Conservation (phyloP, 352 stramenopile genomes). For the Phytopythium litorale region DNA sequence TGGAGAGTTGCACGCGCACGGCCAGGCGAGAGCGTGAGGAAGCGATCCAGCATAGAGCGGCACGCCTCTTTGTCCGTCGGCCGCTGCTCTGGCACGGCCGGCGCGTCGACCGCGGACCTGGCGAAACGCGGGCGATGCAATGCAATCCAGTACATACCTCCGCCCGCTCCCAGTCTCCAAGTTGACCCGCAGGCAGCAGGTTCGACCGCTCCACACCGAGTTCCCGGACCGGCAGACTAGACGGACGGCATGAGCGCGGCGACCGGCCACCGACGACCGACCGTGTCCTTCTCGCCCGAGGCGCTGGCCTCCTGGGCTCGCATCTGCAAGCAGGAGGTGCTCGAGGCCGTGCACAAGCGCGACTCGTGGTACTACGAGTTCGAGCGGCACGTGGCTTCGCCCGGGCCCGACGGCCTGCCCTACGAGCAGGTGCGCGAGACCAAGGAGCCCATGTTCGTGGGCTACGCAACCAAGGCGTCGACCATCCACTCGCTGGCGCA, state of each 20-base stretch:
- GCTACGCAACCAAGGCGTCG: constrained; percentile 20
- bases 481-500: constrained; percentile 30
- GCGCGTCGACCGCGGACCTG: too few species aligned
- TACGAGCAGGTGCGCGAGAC: constrained; percentile 30
- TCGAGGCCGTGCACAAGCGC: constrained; percentile 18
- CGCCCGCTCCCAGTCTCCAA: too few species aligned
- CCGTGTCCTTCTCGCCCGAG: constrained; percentile 10
- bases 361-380: constrained; percentile 45
- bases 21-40: not conserved
- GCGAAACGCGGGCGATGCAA: too few species aligned
- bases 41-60: not conserved
- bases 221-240: not conserved
- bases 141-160: too few species aligned
- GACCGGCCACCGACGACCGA: too few species aligned
- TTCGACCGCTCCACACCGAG: too few species aligned
- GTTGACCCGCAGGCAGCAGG: too few species aligned
- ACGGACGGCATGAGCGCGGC: not conserved
- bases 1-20: not conserved
- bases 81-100: not conserved
- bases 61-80: not conserved
- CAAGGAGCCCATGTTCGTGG: constrained; percentile 16
- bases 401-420: constrained; percentile 8
- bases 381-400: constrained; percentile 19
- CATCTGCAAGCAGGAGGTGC: constrained; percentile 25
- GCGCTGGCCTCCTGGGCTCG: constrained; percentile 24